Evolutionary conservation across 1,139 yeast genomes (phyloP), one percentile per base, ranked within the genome.

Genomic region (Pichia terricola): DNA sequence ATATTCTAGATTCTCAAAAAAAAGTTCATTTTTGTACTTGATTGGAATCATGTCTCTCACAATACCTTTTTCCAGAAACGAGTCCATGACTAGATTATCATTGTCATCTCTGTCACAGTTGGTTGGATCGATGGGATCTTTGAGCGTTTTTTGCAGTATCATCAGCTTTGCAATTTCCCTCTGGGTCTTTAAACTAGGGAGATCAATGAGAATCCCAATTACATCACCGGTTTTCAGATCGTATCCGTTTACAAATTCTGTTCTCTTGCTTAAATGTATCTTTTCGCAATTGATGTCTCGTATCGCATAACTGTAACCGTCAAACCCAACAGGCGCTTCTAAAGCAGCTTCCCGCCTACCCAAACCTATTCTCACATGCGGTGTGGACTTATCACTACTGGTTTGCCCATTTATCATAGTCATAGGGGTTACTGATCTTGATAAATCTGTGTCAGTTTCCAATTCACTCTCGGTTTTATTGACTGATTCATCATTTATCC

Each of bases 301-400:
- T 9, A 91, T 58, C 1, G 96, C 96, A 61, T 94, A 91, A 0
- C 96, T 91, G 63, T 88, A 91, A 0, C 89, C 94, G 62, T 91
- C 97, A 57, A 77, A 86, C 4, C 99, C 99, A 8, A 89, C 91
- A 0, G 99, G 98, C 0, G 95, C 95, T 53, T 91, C 96, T 41
- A 89, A 64, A 44, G 88, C 77, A 1, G 96, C 94, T 58, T 91
- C 98, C 51, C 86, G 71, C 45, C 97, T 67, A 0, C 82, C 82
- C 39, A 89, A 56, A 0, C 99, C 99, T 28, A 89, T 59, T 34
- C 98, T 64, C 1, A 89, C 89, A 60, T 89, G 51, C 1, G 50
- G 34, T 10, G 40, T 28, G 7, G 35, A 26, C 10, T 37, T 43
- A 8, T 28, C 34, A 8, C 26, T 26, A n/a, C 22, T n/a, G 26